Percentiles rank a stretch among this genome's conserved stretches.
These are phyloP conservation scores for Amylocarpus encephaloides DNA, from an alignment of 2,329 filamentous ascomycete genomes.

Conservation along the genomic window DNA sequence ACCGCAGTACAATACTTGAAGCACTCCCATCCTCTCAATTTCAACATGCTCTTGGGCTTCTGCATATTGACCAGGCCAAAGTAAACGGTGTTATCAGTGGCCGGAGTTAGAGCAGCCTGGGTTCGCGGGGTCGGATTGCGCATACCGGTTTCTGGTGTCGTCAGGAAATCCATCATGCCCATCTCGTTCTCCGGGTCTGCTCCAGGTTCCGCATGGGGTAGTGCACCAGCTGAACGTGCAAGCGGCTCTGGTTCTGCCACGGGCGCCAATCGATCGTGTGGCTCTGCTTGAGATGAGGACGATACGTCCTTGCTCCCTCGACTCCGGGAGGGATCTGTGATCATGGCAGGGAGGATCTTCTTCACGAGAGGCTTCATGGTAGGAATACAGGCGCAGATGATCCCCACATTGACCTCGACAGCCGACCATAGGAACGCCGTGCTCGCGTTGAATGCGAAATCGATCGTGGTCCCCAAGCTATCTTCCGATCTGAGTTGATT, in stretches of 20 bases:
- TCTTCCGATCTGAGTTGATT: not conserved
- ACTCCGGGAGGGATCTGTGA: constrained; percentile 17
- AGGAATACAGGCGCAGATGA: constrained; percentile 85
- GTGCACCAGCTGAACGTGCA: constrained; percentile 7
- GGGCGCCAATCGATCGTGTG: constrained; percentile 1
- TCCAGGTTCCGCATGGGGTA: constrained; percentile 9
- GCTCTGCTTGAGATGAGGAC: constrained; percentile 13
- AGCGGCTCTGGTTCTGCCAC: not conserved
- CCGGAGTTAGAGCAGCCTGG: constrained; percentile 8
- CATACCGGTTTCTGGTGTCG: constrained; percentile 16
- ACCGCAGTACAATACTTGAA: constrained; percentile 68
- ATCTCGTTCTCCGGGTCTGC: constrained; percentile 19
- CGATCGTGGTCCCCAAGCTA: constrained; percentile 41
- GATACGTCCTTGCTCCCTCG: constrained; percentile 14
- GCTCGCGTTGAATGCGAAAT: constrained; percentile 69
- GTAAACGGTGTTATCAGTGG: constrained; percentile 43
- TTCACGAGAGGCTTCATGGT: constrained; percentile 81
- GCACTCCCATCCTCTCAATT: constrained; percentile 56
- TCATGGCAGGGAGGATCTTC: constrained; percentile 26
- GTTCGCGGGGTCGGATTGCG: constrained; percentile 4
- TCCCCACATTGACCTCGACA: constrained; percentile 84
- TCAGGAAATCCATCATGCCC: constrained; percentile 27
- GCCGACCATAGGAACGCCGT: constrained; percentile 93
- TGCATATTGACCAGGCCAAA: constrained; percentile 74
- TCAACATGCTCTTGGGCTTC: constrained; percentile 63